These are phyloP conservation scores for Blastocystis sp. DNA, from an alignment of 352 stramenopile species.

Conservation along the genomic window DNA sequence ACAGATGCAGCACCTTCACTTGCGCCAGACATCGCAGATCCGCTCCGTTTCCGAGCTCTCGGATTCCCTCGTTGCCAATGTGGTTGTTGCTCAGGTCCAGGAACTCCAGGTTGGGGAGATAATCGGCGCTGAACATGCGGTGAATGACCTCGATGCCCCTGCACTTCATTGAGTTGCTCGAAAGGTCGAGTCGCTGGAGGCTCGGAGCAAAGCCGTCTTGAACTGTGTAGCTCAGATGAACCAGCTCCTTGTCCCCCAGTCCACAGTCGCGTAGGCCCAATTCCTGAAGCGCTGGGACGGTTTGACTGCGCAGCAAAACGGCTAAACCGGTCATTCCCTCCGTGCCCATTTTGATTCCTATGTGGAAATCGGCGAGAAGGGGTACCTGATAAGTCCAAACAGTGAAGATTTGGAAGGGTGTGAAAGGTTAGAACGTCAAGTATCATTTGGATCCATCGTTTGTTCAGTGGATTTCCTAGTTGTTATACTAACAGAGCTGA, in stretches of 20 bases:
- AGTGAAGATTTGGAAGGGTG: background rate
- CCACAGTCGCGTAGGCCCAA: background rate
- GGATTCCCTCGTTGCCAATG: constrained; percentile 2
- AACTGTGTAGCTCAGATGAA: constrained; percentile 17
- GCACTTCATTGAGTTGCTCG: constrained; percentile 5
- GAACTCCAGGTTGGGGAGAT: constrained; percentile 4
- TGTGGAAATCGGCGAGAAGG: background rate
- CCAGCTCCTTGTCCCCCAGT: background rate
- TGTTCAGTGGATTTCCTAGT: constrained; percentile 15
- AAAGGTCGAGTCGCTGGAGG: constrained; percentile 12
- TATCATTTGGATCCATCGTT: background rate
- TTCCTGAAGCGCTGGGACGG: background rate
- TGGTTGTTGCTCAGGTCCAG: constrained; percentile 23
- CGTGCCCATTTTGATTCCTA: constrained; percentile 30
- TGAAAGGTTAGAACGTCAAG: constrained; percentile 17
- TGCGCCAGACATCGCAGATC: constrained; percentile 7
- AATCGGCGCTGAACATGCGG: background rate
- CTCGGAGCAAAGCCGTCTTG: background rate
- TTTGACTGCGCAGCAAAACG: background rate
- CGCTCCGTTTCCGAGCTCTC: constrained; percentile 25
- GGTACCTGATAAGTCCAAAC: constrained; percentile 5
- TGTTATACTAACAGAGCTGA: background rate
- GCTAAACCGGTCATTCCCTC: constrained; percentile 23
- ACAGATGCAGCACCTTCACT: constrained; percentile 12
- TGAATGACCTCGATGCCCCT: background rate